phyloP scores from a whole-genome alignment of 2,329 filamentous ascomycete species.

The Fusarium udum region DNA sequence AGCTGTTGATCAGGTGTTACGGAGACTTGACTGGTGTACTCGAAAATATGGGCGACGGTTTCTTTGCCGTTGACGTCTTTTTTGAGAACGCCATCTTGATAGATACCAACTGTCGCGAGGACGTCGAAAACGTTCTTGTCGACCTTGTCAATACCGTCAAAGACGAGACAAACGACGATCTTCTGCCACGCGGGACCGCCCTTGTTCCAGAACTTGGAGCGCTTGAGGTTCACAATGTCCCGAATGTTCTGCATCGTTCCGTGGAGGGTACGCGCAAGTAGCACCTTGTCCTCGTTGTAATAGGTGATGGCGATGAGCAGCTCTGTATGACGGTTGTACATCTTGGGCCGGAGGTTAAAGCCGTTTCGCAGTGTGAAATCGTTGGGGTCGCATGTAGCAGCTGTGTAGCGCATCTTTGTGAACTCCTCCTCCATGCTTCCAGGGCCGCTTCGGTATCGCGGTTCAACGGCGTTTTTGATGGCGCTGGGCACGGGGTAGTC shows the following conservation, averaged over 20 bases:
- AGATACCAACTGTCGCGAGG: slow-evolving; percentile 38
- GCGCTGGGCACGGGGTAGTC: slow-evolving; percentile 41
- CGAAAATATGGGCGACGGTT: slow-evolving; percentile 40
- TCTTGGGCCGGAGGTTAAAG: slow-evolving; percentile 39
- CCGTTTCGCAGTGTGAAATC: slow-evolving; percentile 40
- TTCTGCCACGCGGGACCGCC: slow-evolving; percentile 41
- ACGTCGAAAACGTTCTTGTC: slow-evolving; percentile 42
- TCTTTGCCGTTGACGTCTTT: slow-evolving; percentile 42
- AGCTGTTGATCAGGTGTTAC: slow-evolving; percentile 41
- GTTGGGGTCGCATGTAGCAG: slow-evolving; percentile 41
- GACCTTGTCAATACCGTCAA: slow-evolving; percentile 40
- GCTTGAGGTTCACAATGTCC: slow-evolving; percentile 40
- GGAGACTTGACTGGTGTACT: slow-evolving; percentile 42
- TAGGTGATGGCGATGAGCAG: slow-evolving; percentile 41
- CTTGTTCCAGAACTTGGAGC: slow-evolving; percentile 42
- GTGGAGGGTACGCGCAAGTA: slow-evolving; percentile 39
- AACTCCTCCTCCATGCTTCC: slow-evolving; percentile 37
- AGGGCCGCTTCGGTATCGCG: slow-evolving; percentile 31
- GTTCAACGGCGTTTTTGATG: slow-evolving; percentile 40
- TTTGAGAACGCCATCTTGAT: slow-evolving; percentile 41
- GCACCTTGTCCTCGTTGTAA: slow-evolving; percentile 43
- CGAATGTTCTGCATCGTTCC: slow-evolving; percentile 40
- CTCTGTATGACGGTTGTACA: slow-evolving; percentile 42
- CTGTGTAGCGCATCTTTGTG: slow-evolving; percentile 41
- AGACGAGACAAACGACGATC: slow-evolving; percentile 40